Conservation (phyloP, 2,329 filamentous ascomycete genomes). For the Penicillium capsulatum region DNA sequence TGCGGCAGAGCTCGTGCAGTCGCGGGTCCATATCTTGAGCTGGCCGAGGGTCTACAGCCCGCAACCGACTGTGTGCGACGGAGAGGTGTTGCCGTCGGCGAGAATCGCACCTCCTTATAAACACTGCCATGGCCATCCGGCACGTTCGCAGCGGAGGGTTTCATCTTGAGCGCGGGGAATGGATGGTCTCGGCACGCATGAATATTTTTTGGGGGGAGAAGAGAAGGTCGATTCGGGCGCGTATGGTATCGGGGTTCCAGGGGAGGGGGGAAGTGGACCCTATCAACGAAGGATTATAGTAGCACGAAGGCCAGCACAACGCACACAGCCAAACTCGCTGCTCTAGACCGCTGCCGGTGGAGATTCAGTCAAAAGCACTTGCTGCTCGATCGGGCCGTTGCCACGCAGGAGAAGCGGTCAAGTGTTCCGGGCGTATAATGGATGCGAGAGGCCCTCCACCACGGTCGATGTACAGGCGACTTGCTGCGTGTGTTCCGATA, state of each 20-base stretch:
- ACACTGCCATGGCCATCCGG: slow-evolving; percentile 33
- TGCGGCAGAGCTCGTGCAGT: slow-evolving; percentile 18
- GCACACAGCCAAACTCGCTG: not conserved
- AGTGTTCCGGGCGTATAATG: too few species aligned
- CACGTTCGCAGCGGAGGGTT: slow-evolving; percentile 19
- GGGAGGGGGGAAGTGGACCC: slow-evolving; percentile 3
- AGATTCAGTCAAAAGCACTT: too few species aligned
- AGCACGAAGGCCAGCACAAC: slow-evolving; percentile 1
- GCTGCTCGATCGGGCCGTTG: too few species aligned
- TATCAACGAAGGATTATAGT: slow-evolving; percentile 1
- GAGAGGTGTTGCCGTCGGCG: slow-evolving; percentile 34
- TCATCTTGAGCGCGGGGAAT: slow-evolving; percentile 22
- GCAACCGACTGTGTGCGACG: slow-evolving; percentile 41
- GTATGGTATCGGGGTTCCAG: not conserved
- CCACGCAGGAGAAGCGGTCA: not conserved
- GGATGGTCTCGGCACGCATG: not conserved
- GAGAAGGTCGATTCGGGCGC: too few species aligned
- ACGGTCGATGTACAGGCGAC: too few species aligned
- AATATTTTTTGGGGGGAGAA: too few species aligned
- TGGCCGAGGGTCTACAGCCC: slow-evolving; percentile 31
- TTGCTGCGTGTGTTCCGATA: too few species aligned
- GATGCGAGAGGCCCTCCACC: too few species aligned
- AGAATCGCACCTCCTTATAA: slow-evolving; percentile 44
- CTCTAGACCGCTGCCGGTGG: too few species aligned
- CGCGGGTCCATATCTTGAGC: slow-evolving; percentile 21